These are phyloP conservation scores for Rhodotorula sp. DNA, from an alignment of 1,284 basidiomycete genomes.

Conservation along the genomic window DNA sequence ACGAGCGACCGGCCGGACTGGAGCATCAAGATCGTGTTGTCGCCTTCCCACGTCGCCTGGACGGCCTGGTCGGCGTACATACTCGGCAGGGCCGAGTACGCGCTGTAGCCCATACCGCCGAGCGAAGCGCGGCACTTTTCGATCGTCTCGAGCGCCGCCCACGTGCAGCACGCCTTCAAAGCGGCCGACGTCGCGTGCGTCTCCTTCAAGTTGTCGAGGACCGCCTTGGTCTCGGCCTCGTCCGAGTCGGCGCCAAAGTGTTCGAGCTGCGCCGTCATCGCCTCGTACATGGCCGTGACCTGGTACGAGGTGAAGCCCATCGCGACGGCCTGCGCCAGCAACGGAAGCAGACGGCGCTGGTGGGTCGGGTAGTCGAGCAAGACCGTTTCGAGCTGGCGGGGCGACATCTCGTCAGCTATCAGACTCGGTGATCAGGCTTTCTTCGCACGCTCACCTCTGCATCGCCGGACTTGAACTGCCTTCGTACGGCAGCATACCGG, in stretches of 20 bases:
- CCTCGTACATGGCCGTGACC: slow-evolving; percentile 48
- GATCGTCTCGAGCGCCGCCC: slow-evolving; percentile 59
- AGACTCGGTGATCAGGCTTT: background rate
- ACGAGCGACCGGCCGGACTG: slow-evolving; percentile 58
- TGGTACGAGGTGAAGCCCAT: slow-evolving; percentile 56
- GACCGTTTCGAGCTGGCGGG: slow-evolving; percentile 53
- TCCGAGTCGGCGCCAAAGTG: slow-evolving; percentile 53
- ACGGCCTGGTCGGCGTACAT: slow-evolving; percentile 47
- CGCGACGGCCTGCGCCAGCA: slow-evolving; percentile 58
- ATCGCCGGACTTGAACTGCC: slow-evolving; percentile 56
- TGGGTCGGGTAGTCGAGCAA: slow-evolving; percentile 61
- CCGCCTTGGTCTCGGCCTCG: slow-evolving; percentile 48
- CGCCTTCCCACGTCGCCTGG: slow-evolving; percentile 51
- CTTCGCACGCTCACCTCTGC: slow-evolving; percentile 45
- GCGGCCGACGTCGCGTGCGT: slow-evolving; percentile 60
- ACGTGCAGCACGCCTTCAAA: slow-evolving; percentile 62
- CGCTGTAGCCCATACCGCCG: slow-evolving; percentile 60
- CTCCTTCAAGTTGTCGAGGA: slow-evolving; percentile 58
- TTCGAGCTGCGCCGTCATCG: slow-evolving; percentile 56
- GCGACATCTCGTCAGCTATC: background rate
- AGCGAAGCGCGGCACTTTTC: slow-evolving; percentile 57
- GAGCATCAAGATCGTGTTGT: slow-evolving; percentile 57
- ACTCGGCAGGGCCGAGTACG: slow-evolving; percentile 57
- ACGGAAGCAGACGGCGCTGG: slow-evolving; percentile 59
- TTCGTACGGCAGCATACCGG: slow-evolving; percentile 57